Percentiles rank a stretch among this genome's conserved stretches.
Conservation (phyloP, 2,329 filamentous ascomycete species). For the Fusarium pseudonygamai region DNA sequence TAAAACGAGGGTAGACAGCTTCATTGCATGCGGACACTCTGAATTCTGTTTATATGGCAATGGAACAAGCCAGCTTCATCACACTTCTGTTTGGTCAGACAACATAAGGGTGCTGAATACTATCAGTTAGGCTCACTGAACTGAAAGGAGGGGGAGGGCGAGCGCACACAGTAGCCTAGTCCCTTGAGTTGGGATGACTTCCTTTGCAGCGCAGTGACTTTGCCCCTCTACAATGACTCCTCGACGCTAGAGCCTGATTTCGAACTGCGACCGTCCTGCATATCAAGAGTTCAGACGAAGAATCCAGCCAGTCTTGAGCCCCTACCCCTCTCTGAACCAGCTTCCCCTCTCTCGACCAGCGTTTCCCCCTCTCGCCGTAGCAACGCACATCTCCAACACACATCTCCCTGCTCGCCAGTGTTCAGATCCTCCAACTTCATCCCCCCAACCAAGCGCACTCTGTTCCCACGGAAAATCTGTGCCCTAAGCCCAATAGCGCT, state of each 20-base stretch:
- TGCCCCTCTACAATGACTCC: background rate
- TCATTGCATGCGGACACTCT: background rate
- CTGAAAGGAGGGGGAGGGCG: background rate
- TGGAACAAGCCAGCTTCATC: rapidly evolving
- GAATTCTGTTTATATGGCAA: background rate
- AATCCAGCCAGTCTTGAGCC: background rate
- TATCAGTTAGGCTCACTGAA: background rate
- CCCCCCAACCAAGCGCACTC: background rate
- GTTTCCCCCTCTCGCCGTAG: no score
- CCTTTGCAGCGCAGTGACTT: background rate
- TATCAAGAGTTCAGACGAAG: background rate
- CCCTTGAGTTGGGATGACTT: background rate
- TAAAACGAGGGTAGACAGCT: background rate
- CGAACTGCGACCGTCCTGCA: no score
- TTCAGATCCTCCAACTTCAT: background rate
- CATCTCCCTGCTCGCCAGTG: background rate
- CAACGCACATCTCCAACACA: background rate
- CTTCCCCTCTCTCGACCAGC: no score
- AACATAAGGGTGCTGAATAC: rapidly evolving
- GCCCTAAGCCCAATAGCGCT: background rate
- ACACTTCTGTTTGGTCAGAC: rapidly evolving
- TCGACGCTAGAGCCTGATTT: rapidly evolving
- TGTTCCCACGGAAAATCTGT: rapidly evolving
- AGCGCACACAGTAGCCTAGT: background rate
- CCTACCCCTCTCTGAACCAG: background rate